A percentile compares a stretch with the other conserved stretches of the same genome.
phyloP scores from a whole-genome alignment of 106 monocot species.

The Dioscorea zingiberensis region DNA sequence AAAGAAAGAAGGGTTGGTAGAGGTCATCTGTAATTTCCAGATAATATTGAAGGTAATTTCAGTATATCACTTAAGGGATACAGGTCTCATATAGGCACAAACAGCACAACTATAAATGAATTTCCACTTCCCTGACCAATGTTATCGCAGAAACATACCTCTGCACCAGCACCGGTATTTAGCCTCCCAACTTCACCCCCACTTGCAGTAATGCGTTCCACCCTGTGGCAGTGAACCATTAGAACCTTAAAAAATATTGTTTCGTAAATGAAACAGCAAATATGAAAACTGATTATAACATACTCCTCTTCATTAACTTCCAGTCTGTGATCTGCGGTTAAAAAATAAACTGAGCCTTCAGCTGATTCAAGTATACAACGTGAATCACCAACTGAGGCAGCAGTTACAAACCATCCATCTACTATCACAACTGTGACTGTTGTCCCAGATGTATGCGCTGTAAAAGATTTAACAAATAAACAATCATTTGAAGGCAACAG shows the following conservation, averaged over 20 bases:
- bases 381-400: slow-evolving; percentile 96
- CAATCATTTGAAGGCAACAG: no score
- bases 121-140: no score
- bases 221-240: slow-evolving; percentile 34
- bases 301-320: slow-evolving; percentile 88
- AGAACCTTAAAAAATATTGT: no score
- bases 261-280: no score
- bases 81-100: no score
- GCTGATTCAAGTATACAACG: slow-evolving; percentile 90
- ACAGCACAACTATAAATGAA: no score
- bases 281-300: slow-evolving; percentile 5
- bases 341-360: slow-evolving; percentile 68
- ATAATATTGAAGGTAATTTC: no score
- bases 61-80: no score
- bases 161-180: slow-evolving; percentile 62
- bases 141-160: slow-evolving; percentile 38
- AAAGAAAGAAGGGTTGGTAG: no score
- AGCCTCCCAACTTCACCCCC: slow-evolving; percentile 93
- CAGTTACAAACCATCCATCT: slow-evolving; percentile 79
- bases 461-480: slow-evolving; percentile 1
- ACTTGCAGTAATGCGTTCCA: slow-evolving; percentile 63
- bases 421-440: slow-evolving; percentile 90
- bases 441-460: slow-evolving; percentile 81
- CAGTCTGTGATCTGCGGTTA: slow-evolving; percentile 87
- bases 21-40: no score